Evolutionary conservation across 2,329 filamentous ascomycete species (phyloP).

Genomic region (Aspergillus clavatus): DNA sequence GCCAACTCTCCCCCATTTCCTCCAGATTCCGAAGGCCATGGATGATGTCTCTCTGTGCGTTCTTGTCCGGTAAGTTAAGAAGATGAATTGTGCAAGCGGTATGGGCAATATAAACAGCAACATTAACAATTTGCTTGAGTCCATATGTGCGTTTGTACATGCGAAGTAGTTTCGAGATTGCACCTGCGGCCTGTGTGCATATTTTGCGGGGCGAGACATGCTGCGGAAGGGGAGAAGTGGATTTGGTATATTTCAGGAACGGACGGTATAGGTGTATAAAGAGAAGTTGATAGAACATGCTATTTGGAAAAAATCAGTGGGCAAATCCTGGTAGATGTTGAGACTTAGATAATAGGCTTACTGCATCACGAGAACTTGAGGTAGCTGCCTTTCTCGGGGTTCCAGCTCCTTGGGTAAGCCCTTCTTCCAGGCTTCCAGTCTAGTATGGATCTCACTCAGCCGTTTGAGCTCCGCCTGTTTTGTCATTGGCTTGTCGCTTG

Average conservation of each 20-base stretch:
- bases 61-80: constrained; percentile 88
- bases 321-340: neutral
- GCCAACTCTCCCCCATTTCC: constrained; percentile 93
- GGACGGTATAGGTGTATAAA: constrained; percentile 95
- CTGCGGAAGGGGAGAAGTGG: constrained; percentile 73
- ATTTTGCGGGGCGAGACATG: constrained; percentile 88
- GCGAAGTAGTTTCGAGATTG: constrained; percentile 89
- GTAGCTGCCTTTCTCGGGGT: constrained; percentile 80
- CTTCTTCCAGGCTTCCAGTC: constrained; percentile 83
- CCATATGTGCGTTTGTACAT: constrained; percentile 91
- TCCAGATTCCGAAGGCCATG: constrained; percentile 89
- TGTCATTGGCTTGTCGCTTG: constrained; percentile 58
- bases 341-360: constrained; percentile 47
- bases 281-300: constrained; percentile 95
- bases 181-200: constrained; percentile 82
- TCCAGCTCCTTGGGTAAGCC: constrained; percentile 81
- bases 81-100: constrained; percentile 93
- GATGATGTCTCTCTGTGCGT: constrained; percentile 79
- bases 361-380: constrained; percentile 81
- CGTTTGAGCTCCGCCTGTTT: constrained; percentile 87
- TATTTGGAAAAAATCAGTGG: constrained; percentile 37
- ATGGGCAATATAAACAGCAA: constrained; percentile 92
- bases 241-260: constrained; percentile 83
- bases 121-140: constrained; percentile 89
- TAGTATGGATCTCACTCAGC: constrained; percentile 82